A percentile compares a stretch with the other conserved stretches of the same genome.
Conservation (phyloP, 169 alveolate species). For the Plasmodium reichenowi region DNA sequence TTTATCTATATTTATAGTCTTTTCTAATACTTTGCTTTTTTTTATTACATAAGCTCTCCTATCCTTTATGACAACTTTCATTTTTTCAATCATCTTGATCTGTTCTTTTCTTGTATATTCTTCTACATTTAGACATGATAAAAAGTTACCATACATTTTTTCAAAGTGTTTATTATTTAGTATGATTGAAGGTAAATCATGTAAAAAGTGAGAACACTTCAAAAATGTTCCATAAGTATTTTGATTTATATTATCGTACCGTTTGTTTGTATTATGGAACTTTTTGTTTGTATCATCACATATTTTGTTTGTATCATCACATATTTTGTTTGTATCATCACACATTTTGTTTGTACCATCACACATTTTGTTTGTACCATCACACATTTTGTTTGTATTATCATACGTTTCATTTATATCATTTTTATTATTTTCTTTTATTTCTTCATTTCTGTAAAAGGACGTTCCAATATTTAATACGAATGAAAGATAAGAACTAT, state of each 20-base stretch:
- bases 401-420: neutral
- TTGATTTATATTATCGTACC: neutral
- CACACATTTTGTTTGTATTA: neutral
- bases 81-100: neutral
- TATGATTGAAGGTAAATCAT: neutral
- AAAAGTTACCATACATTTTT: slow-evolving; percentile 7
- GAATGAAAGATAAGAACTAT: no score
- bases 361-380: neutral
- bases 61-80: slow-evolving; percentile 22
- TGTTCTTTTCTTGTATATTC: slow-evolving; percentile 31
- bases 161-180: neutral
- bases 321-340: neutral
- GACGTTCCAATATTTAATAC: no score
- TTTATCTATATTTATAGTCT: slow-evolving; percentile 17
- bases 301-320: neutral
- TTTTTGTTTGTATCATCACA: no score
- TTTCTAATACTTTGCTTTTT: slow-evolving; percentile 31
- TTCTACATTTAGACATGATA: slow-evolving; percentile 6
- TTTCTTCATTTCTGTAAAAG: neutral
- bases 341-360: neutral
- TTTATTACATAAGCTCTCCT: slow-evolving; percentile 11
- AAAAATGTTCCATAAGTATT: neutral
- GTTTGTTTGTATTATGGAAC: neutral
- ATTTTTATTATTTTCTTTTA: neutral
- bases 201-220: neutral